phyloP scores from a whole-genome alignment of 2,329 filamentous ascomycete species.

The Paracorniculantispora psalliotae region DNA sequence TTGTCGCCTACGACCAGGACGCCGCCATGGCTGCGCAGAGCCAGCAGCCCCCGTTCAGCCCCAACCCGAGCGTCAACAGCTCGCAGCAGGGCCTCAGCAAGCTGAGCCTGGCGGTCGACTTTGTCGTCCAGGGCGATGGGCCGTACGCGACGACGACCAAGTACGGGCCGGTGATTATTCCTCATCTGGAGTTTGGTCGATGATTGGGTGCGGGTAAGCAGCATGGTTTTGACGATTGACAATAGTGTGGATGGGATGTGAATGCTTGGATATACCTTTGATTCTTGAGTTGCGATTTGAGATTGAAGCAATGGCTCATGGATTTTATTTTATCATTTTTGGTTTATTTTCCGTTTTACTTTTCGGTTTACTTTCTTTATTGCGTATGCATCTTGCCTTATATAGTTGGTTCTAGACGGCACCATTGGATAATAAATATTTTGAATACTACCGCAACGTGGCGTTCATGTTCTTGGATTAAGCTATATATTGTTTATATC shows the following conservation, averaged over 20 bases:
- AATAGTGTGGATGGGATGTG: not conserved
- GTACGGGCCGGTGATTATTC: conserved; percentile 94
- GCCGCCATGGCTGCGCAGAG: conserved; percentile 45
- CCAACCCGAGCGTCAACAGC: conserved; percentile 31
- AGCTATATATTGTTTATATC: not conserved
- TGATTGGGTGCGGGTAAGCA: conserved; percentile 25
- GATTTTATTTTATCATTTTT: not conserved
- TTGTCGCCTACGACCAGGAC: conserved; percentile 92
- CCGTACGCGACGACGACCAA: conserved; percentile 80
- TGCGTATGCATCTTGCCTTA: too few relatives aligned
- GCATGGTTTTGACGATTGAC: not conserved
- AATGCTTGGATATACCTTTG: conserved; percentile 9
- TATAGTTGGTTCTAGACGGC: not conserved
- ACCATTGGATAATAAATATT: not conserved
- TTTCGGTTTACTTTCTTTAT: not conserved
- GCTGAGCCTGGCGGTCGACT: conserved; percentile 88
- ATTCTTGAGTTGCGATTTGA: not conserved
- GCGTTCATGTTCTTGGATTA: not conserved
- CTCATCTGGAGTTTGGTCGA: conserved; percentile 71
- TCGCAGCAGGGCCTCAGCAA: conserved; percentile 49
- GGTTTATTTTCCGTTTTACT: not conserved
- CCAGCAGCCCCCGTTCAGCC: conserved; percentile 35
- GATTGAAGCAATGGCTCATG: not conserved
- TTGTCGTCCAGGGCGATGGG: conserved; percentile 91
- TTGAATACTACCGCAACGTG: not conserved